Evolutionary conservation across 352 stramenopile genomes (phyloP), one percentile per base, ranked within the genome.

Genomic region (Phytophthora sp.): DNA sequence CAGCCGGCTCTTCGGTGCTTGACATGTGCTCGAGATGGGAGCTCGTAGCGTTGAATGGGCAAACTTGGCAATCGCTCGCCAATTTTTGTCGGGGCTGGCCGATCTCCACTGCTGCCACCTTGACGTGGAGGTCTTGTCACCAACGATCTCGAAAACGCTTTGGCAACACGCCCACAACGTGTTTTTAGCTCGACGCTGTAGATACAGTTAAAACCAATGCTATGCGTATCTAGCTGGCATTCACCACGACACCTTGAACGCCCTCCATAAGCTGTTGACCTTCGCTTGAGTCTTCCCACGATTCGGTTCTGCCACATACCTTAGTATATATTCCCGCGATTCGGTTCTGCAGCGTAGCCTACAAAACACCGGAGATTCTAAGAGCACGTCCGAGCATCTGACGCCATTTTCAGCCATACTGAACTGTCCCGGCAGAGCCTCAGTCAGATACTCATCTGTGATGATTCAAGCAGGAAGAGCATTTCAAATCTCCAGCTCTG

Each of bases 1-100:
- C 13, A 18, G 56, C 45, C 34, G 37, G 48, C 56, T 62, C 54
- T n/a, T 49, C 54, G 24, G 21, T 10, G 34, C 23, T 38, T 57
- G 56, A 17, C 41, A 26, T 10, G 39, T 46, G 23, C 41, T 38
- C 31, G 1, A 32, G 39, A 54, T 53, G 39, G 49, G 45, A 4
- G 35, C 23, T 66, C 38, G 38, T 53, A 10, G 38, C 8, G 38
- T 65, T 65, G 56, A 65, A 51, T 54, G 26, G 54, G 17, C 43
- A 45, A 31, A 9, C 0, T n/a, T 17, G 18, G 15, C n/a, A 24
- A 43, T 39, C 43, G 9, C 11, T 48, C 12, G 8, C 27, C 26
- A 1, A 38, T 37, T 28, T 1, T 18, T 24, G 23, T 13, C 32
- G 18, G 24, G 30, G 41, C 11, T 35, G 5, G 15, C 15, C 39